Conservation (phyloP, 1,139 yeast genomes). For the Debaryomyces nepalensis region DNA sequence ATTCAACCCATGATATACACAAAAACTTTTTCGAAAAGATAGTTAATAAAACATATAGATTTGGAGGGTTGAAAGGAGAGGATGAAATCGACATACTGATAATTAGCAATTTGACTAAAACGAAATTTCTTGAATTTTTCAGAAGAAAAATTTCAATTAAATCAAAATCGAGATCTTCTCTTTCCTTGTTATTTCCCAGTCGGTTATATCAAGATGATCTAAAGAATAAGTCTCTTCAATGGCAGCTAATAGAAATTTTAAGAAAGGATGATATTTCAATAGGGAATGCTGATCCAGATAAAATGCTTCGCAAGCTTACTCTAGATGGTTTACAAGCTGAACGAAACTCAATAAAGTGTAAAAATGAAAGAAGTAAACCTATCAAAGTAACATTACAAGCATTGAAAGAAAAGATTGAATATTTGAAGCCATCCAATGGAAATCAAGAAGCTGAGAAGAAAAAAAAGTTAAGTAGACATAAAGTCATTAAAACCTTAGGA, state of each 20-base stretch:
- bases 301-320: not conserved
- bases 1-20: slow-evolving; percentile 42
- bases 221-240: not conserved
- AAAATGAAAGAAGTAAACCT: slow-evolving; percentile 3
- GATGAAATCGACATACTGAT: slow-evolving; percentile 37
- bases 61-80: slow-evolving; percentile 35
- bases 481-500: slow-evolving; percentile 3
- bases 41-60: slow-evolving; percentile 42
- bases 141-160: slow-evolving; percentile 36
- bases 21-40: slow-evolving; percentile 55
- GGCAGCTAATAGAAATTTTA: not conserved
- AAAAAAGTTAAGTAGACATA: not conserved
- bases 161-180: slow-evolving; percentile 36
- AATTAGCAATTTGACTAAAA: slow-evolving; percentile 29
- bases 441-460: not conserved
- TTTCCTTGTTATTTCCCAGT: slow-evolving; percentile 5
- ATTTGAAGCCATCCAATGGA: not conserved
- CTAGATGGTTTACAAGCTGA: not conserved
- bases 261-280: not conserved
- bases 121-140: slow-evolving; percentile 38
- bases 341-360: not conserved
- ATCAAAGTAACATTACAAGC: not conserved
- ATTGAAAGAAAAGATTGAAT: not conserved
- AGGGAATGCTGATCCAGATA: not conserved
- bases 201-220: not conserved